These are phyloP conservation scores for Smithsoniella earleae DNA, from an alignment of 163 green algal genomes.

Conservation along the genomic window DNA sequence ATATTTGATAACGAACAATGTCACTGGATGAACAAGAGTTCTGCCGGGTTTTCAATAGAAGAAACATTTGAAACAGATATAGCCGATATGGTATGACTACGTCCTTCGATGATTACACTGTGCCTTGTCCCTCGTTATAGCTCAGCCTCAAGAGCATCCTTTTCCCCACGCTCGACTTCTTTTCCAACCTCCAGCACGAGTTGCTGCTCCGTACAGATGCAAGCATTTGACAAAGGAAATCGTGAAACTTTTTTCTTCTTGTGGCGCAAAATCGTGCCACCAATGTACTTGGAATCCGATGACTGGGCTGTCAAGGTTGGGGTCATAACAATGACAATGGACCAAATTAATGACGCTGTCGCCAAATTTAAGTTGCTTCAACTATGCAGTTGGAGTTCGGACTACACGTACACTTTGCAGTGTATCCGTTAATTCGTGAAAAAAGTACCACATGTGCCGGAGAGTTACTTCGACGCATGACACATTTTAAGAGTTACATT, in stretches of 20 bases:
- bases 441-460: neutral
- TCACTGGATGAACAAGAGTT: too few relatives aligned
- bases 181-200: too few relatives aligned
- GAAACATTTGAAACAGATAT: neutral
- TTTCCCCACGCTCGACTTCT: too few relatives aligned
- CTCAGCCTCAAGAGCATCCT: neutral
- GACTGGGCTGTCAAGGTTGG: slow-evolving; percentile 13
- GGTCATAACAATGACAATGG: neutral
- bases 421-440: slow-evolving; percentile 8
- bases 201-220: slow-evolving; percentile 1
- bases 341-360: neutral
- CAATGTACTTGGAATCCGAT: neutral
- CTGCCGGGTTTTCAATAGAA: neutral
- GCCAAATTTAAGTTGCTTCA: neutral
- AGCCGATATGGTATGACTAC: neutral
- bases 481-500: slow-evolving; percentile 15
- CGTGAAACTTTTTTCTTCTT: slow-evolving; percentile 7
- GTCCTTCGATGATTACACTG: neutral
- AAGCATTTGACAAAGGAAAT: slow-evolving; percentile 5
- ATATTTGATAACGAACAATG: neutral
- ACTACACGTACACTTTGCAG: slow-evolving; percentile 23
- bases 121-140: neutral
- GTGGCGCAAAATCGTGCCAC: slow-evolving; percentile 13
- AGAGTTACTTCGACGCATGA: slow-evolving; percentile 1
- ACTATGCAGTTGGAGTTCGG: slow-evolving; percentile 23